A percentile compares a stretch with the other conserved stretches of the same genome.
phyloP scores from a whole-genome alignment of 129 eudicot genomes.

The Saposhnikovia divaricata region DNA sequence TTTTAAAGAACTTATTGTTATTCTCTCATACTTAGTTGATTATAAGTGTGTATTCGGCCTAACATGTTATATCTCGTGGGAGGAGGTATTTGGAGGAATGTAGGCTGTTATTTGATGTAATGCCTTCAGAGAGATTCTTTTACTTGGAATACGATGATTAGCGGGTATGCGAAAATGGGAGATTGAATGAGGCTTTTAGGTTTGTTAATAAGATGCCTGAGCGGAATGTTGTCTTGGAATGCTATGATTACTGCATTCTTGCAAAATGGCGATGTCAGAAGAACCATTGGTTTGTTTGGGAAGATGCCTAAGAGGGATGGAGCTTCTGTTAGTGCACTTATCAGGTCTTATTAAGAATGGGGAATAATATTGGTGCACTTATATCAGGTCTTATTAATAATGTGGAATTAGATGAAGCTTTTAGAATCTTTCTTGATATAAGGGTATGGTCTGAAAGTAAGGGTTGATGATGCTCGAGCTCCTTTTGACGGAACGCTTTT shows the following conservation, averaged over 20 bases:
- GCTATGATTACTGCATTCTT: conserved; percentile 40
- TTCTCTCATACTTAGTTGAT: too few relatives aligned
- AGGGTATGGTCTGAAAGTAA: conserved; percentile 49
- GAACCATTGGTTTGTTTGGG: conserved; percentile 18
- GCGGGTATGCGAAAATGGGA: background rate
- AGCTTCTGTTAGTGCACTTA: conserved; percentile 27
- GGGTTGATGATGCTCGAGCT: conserved; percentile 32
- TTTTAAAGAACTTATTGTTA: too few relatives aligned
- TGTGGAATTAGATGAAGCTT: conserved; percentile 34
- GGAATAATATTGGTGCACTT: background rate
- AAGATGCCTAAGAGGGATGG: conserved; percentile 18
- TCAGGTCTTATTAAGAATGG: too few relatives aligned
- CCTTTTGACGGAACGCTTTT: conserved; percentile 28
- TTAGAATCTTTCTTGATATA: conserved; percentile 13
- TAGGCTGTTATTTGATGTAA: background rate
- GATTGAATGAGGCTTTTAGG: background rate
- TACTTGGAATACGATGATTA: conserved; percentile 4
- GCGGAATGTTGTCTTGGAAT: conserved; percentile 24
- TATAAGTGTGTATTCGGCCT: too few relatives aligned
- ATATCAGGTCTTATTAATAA: conserved; percentile 19
- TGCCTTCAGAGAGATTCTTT: background rate
- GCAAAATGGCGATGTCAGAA: conserved; percentile 34
- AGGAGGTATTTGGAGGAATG: background rate
- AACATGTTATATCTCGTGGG: background rate
- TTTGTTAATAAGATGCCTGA: background rate